A percentile compares a stretch with the other conserved stretches of the same genome.
phyloP scores from a whole-genome alignment of 176 grass and related monocot genomes.

The Oryza meridionalis region DNA sequence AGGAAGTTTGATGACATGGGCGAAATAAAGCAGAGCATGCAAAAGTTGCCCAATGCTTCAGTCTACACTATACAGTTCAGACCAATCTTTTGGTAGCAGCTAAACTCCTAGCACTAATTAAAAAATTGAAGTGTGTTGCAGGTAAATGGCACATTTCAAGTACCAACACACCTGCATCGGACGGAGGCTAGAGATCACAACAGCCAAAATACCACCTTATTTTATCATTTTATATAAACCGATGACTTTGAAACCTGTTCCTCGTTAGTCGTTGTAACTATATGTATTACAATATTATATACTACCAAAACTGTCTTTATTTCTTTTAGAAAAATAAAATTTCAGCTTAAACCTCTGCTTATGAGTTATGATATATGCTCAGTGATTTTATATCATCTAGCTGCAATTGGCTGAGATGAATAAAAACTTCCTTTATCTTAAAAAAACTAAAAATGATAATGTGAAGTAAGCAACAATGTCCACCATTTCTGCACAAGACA shows the following conservation, averaged over 20 bases:
- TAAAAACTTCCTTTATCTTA: no score
- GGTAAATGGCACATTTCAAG: slow-evolving; percentile 25
- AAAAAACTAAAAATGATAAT: neutral
- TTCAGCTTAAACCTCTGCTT: slow-evolving; percentile 17
- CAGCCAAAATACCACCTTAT: slow-evolving; percentile 14
- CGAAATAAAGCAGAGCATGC: slow-evolving; percentile 24
- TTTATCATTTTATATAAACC: neutral
- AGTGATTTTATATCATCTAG: no score
- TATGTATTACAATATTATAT: neutral
- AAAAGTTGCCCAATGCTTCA: neutral
- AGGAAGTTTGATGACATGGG: slow-evolving; percentile 9
- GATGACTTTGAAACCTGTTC: neutral
- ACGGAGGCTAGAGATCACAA: slow-evolving; percentile 35
- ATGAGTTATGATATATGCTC: neutral
- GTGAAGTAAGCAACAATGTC: slow-evolving; percentile 27
- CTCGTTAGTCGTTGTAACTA: slow-evolving; percentile 8
- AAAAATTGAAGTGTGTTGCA: slow-evolving; percentile 24
- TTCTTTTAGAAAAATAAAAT: slow-evolving; percentile 5
- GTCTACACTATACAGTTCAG: neutral
- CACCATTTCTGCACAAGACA: slow-evolving; percentile 36
- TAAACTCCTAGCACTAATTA: neutral
- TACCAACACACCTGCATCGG: slow-evolving; percentile 39
- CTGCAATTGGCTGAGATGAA: no score
- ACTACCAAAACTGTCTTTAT: neutral
- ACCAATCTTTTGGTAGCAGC: slow-evolving; percentile 30